These are phyloP conservation scores for Ogataea saltuana DNA, from an alignment of 805 yeast species.

Conservation along the genomic window DNA sequence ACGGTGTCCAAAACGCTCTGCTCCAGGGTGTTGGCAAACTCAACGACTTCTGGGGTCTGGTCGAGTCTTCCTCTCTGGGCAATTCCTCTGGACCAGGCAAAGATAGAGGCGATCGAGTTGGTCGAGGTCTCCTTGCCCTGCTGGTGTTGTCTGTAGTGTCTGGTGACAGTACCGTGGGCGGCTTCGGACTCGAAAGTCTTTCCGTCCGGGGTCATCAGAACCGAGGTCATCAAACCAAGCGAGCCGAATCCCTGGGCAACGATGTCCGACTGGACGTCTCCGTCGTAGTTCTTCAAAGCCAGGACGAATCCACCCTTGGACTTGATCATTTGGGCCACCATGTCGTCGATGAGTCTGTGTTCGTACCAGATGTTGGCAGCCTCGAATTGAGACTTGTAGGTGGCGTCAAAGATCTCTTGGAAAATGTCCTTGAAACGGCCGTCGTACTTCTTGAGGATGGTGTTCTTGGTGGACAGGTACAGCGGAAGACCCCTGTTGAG, in stretches of 20 bases:
- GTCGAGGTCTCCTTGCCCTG: constrained; percentile 82
- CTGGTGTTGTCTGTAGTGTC: constrained; percentile 82
- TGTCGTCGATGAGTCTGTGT: constrained; percentile 81
- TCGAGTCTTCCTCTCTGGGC: constrained; percentile 81
- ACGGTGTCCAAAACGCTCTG: constrained; percentile 71
- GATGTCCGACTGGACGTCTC: constrained; percentile 83
- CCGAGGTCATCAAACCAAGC: constrained; percentile 81
- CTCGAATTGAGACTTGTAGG: constrained; percentile 60
- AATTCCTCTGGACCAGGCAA: constrained; percentile 85
- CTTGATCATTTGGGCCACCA: constrained; percentile 88
- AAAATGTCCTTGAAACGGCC: constrained; percentile 83
- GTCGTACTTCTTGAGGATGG: constrained; percentile 78
- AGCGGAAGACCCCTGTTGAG: constrained; percentile 61
- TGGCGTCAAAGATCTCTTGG: constrained; percentile 60
- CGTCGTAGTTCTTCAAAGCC: constrained; percentile 83
- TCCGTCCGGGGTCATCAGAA: constrained; percentile 80
- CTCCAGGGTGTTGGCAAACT: constrained; percentile 67
- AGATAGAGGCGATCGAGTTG: constrained; percentile 81
- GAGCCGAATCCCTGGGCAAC: constrained; percentile 90
- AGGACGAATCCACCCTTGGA: constrained; percentile 80
- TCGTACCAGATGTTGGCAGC: constrained; percentile 66
- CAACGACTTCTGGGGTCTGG: constrained; percentile 65
- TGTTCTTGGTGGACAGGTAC: constrained; percentile 74
- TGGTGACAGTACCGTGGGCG: constrained; percentile 86
- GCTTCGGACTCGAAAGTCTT: constrained; percentile 85